Percentiles rank a stretch among this genome's conserved stretches.
Conservation (phyloP, 148 eudicot genomes). For the Rhododendron henanense region DNA sequence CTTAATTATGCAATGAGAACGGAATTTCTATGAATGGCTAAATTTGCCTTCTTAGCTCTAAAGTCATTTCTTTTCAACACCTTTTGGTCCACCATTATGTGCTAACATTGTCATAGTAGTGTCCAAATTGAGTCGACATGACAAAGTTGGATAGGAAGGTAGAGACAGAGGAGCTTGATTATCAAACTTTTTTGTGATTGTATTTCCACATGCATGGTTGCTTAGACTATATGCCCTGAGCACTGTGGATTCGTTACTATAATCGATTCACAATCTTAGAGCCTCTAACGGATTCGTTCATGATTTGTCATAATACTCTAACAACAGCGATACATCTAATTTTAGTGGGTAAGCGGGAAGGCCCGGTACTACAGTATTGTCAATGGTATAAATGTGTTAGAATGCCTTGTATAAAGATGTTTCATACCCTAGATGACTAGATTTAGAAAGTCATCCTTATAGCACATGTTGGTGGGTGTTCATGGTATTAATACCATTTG, state of each 20-base stretch:
- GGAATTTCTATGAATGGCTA: neutral
- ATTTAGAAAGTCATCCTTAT: neutral
- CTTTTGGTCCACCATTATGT: neutral
- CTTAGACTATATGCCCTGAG: neutral
- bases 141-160: neutral
- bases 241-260: neutral
- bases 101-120: neutral
- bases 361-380: neutral
- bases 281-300: neutral
- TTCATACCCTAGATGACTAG: neutral
- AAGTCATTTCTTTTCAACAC: neutral
- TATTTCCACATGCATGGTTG: neutral
- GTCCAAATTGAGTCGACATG: neutral
- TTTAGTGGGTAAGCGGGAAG: neutral
- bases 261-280: neutral
- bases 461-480: too few species aligned
- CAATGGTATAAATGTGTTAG: neutral
- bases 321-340: neutral
- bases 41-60: neutral
- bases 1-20: neutral
- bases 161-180: neutral
- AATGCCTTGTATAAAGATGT: neutral
- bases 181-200: neutral
- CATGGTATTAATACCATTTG: too few species aligned
- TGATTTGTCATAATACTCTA: neutral